Conservation (phyloP, 768 basidiomycete genomes). For the Pleurotus tuoliensis region DNA sequence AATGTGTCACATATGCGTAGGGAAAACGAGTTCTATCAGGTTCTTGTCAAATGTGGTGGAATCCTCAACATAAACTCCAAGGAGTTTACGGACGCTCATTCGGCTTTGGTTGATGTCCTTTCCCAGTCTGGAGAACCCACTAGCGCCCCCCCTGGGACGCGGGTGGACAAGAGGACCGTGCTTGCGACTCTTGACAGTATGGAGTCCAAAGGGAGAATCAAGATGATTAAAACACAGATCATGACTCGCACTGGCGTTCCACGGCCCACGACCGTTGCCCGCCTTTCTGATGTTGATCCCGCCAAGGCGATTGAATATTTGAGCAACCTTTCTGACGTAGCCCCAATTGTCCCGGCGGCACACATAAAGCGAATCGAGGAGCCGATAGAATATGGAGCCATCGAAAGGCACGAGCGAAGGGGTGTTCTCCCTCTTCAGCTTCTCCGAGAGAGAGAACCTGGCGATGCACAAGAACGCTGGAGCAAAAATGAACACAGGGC, state of each 20-base stretch:
- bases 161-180: constrained; percentile 72
- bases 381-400: constrained; percentile 51
- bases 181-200: constrained; percentile 54
- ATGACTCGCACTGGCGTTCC: constrained; percentile 54
- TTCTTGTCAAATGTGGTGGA: constrained; percentile 65
- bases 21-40: constrained; percentile 72
- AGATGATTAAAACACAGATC: constrained; percentile 63
- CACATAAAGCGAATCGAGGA: constrained; percentile 50
- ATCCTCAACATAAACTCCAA: constrained; percentile 62
- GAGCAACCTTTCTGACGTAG: constrained; percentile 37
- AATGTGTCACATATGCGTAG: constrained; percentile 79
- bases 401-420: constrained; percentile 23
- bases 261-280: constrained; percentile 58
- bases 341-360: constrained; percentile 28
- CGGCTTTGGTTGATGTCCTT: constrained; percentile 55
- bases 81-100: constrained; percentile 67
- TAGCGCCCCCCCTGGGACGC: constrained; percentile 65
- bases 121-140: constrained; percentile 60
- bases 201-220: constrained; percentile 65
- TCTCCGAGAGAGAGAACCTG: constrained; percentile 42
- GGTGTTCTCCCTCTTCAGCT: constrained; percentile 39
- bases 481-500: constrained; percentile 40
- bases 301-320: constrained; percentile 58
- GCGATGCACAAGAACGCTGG: constrained; percentile 39
- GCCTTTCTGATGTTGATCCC: constrained; percentile 56